Evolutionary conservation across 768 basidiomycete genomes (phyloP).

Genomic region (Sporobolomyces roseus): DNA sequence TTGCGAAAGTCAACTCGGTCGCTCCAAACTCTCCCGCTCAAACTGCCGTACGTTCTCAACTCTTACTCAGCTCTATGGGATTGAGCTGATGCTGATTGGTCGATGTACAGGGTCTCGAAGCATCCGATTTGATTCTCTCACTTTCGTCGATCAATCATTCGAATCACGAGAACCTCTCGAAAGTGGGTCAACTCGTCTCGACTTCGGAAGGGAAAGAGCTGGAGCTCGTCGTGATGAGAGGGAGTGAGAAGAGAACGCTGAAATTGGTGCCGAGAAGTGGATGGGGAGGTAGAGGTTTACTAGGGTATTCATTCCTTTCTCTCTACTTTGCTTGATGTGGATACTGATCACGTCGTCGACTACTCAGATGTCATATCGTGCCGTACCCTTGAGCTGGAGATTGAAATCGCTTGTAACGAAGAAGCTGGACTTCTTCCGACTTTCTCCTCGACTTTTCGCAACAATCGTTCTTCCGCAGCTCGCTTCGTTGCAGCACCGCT

Average conservation of each 20-base stretch:
- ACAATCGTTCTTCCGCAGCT: too few relatives aligned
- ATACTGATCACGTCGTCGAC: too few relatives aligned
- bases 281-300: constrained; percentile 36
- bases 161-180: constrained; percentile 55
- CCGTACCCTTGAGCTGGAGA: too few relatives aligned
- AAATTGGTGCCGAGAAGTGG: constrained; percentile 25
- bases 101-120: constrained; percentile 59
- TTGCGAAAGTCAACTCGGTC: constrained; percentile 78
- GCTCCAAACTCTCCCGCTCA: constrained; percentile 77
- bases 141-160: constrained; percentile 63
- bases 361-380: too few relatives aligned
- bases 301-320: constrained; percentile 25
- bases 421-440: too few relatives aligned
- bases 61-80: not conserved
- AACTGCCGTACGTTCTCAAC: constrained; percentile 61
- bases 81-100: not conserved
- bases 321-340: not conserved
- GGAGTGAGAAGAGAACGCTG: not conserved
- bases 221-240: not conserved
- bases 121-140: constrained; percentile 67
- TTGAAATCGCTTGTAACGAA: too few relatives aligned
- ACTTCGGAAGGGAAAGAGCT: constrained; percentile 65
- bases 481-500: too few relatives aligned
- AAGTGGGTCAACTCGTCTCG: constrained; percentile 69
- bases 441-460: too few relatives aligned